Conservation (phyloP, 306 rosid genomes). For the Echinosophora koreensis region DNA sequence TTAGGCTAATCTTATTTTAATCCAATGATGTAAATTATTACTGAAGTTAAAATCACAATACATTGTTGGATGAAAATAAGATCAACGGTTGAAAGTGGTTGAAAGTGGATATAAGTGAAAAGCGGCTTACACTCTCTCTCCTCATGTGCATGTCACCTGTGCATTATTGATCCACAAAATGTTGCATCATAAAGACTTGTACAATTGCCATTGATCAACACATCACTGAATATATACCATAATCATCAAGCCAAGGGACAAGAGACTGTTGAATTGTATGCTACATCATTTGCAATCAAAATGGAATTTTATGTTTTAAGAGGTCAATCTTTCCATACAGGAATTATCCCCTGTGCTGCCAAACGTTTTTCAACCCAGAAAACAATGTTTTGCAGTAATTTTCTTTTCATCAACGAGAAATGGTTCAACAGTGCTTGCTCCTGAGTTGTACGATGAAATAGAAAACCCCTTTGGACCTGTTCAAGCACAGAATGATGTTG, state of each 20-base stretch:
- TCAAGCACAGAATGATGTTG: constrained; percentile 22
- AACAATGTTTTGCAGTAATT: constrained; percentile 75
- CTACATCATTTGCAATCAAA: constrained; percentile 51
- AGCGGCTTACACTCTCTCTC: no score
- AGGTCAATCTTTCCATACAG: constrained; percentile 81
- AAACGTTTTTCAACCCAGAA: constrained; percentile 98
- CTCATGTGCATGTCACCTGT: no score
- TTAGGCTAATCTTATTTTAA: no score
- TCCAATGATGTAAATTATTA: no score
- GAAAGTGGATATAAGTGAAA: no score
- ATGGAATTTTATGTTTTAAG: constrained; percentile 9
- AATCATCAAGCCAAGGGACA: constrained; percentile 37
- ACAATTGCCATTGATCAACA: constrained; percentile 33
- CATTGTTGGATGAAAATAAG: no score
- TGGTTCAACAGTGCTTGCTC: constrained; percentile 89
- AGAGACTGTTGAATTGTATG: constrained; percentile 46
- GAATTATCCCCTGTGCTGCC: constrained; percentile 97
- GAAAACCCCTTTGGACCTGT: constrained; percentile 96
- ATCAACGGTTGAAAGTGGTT: no score
- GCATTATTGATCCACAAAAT: constrained; percentile 9
- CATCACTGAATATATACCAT: constrained; percentile 28
- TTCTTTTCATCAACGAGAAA: constrained; percentile 93
- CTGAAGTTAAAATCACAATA: no score
- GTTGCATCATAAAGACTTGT: constrained; percentile 17
- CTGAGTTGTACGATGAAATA: constrained; percentile 75